These are phyloP conservation scores for Phtheirospermum japonicum DNA, from an alignment of 257 asterid genomes.

Conservation along the genomic window DNA sequence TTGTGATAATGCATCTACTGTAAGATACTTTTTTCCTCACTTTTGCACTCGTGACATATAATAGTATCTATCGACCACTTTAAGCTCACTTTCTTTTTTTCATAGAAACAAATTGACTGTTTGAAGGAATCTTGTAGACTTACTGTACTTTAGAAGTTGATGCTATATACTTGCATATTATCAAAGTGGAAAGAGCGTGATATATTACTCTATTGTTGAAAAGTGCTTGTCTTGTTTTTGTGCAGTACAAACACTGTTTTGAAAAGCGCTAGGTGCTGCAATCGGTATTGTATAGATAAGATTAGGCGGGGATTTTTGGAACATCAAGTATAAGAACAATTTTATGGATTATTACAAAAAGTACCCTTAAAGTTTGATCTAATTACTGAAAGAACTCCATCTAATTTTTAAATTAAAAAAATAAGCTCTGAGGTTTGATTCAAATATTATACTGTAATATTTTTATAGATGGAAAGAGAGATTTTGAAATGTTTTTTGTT, in stretches of 20 bases:
- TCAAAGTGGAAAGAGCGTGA: conserved; percentile 16
- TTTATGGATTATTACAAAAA: too few relatives aligned
- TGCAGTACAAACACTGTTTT: not conserved
- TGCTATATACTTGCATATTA: conserved; percentile 8
- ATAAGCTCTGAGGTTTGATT: too few relatives aligned
- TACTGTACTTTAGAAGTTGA: conserved; percentile 9
- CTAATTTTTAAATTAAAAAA: too few relatives aligned
- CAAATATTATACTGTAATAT: too few relatives aligned
- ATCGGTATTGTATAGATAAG: not conserved
- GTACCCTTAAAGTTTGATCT: not conserved
- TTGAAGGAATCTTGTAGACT: conserved; percentile 12
- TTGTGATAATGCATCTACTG: conserved; percentile 21
- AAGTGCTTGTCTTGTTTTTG: not conserved
- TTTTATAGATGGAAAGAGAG: too few relatives aligned
- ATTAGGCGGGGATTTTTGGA: not conserved
- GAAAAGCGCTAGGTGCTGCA: not conserved
- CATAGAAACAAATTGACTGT: not conserved
- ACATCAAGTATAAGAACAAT: too few relatives aligned
- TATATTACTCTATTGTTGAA: not conserved
- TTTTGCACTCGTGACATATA: not conserved
- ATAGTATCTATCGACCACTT: too few relatives aligned
- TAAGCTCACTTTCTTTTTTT: too few relatives aligned
- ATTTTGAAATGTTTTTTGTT: too few relatives aligned
- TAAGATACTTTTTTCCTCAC: not conserved
- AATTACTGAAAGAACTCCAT: too few relatives aligned